phyloP scores from a whole-genome alignment of 345 rosid species.

The Nephelium lappaceum region DNA sequence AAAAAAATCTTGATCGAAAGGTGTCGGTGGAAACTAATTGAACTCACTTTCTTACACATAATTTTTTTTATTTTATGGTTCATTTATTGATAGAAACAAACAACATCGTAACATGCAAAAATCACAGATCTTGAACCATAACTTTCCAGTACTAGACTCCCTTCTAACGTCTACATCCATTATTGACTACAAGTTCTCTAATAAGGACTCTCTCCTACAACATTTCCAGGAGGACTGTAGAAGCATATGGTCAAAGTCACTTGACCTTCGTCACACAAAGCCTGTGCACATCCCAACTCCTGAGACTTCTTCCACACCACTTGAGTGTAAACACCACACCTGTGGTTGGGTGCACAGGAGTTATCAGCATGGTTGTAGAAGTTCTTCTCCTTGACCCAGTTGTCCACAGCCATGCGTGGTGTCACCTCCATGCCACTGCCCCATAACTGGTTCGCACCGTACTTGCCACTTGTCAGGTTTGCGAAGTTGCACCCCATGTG shows the following conservation, averaged over 20 bases:
- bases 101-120: neutral
- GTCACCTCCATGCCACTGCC: slow-evolving; percentile 51
- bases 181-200: slow-evolving; percentile 25
- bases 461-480: slow-evolving; percentile 47
- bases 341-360: slow-evolving; percentile 54
- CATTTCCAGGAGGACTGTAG: slow-evolving; percentile 84
- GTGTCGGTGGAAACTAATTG: neutral
- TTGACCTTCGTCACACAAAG: slow-evolving; percentile 49
- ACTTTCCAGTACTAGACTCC: too few species aligned
- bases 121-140: neutral
- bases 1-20: too few species aligned
- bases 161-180: neutral
- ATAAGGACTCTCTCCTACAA: slow-evolving; percentile 72
- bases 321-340: slow-evolving; percentile 78
- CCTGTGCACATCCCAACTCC: slow-evolving; percentile 78
- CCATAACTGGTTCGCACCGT: slow-evolving; percentile 78
- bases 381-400: slow-evolving; percentile 70
- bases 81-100: neutral
- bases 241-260: slow-evolving; percentile 72
- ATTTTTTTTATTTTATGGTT: neutral
- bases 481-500: slow-evolving; percentile 72
- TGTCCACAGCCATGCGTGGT: slow-evolving; percentile 62
- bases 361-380: slow-evolving; percentile 60
- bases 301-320: slow-evolving; percentile 78
- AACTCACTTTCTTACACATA: neutral